Evolutionary conservation across 1,139 yeast genomes (phyloP), one percentile per base, ranked within the genome.

Genomic region (Spencermartinsiella ligniputridi): DNA sequence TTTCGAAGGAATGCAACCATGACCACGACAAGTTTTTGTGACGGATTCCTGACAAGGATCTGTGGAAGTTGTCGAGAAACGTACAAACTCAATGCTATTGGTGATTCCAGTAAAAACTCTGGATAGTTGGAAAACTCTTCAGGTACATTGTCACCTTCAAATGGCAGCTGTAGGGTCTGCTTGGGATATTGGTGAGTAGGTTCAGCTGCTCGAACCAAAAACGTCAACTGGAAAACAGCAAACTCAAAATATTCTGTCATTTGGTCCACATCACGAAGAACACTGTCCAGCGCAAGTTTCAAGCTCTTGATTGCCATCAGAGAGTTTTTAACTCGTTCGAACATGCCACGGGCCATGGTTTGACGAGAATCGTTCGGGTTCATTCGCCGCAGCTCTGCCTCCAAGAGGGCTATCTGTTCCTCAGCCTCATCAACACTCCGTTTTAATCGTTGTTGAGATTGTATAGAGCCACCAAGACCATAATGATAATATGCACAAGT

Each of bases 71-170:
- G 67, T 53, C 76, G 76, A 1, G 87, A 71, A 6, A 44, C 36
- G 56, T 79, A 81, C 48, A 82, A 35, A 17, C 50, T 42, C 15
- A 55, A 42, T 5, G 55, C 78, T 46, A 89, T 75, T n/a, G 87
- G 74, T 1, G 95, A 94, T 61, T 92, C 97, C 24, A 92, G 66
- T 46, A 85, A 71, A 59, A 79, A 87, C 63, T 92, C 98, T 0
- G 99, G 99, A 51, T 74, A 83, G 59, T 76, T 85, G 56, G 79
- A 83, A 75, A 90, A 88, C 50, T 83, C 79, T 50, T 81, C 77
- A 22, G 78, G 75, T 33, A 68, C 69, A n/a, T n/a, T n/a, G 29
- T 74, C 70, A 24, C 61, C 64, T 44, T 75, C 74, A 37, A 87
- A 71, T 0, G 97, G 97, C 32, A 89, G 71, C 3, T 63, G 50